Evolutionary conservation across 352 stramenopile species (phyloP), one percentile per base, ranked within the genome.

Genomic region (Phytophthora cactorum): DNA sequence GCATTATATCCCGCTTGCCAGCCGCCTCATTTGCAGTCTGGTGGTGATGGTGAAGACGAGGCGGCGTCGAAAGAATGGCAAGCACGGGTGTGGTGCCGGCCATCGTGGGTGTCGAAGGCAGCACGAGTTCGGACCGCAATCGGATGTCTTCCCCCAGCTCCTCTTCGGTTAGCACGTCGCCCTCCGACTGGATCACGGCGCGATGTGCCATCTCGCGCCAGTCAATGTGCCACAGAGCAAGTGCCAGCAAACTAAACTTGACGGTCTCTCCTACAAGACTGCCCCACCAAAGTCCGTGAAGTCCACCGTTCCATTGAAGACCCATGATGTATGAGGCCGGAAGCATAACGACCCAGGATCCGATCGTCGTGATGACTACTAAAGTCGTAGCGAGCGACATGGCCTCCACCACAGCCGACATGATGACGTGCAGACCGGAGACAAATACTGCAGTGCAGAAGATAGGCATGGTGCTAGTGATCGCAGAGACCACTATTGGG

Each of bases 341-440:
- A 4, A 94, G 66, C 70, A 91, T 84, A 41, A 94, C 75, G 22
- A 90, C 54, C 86, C 86, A 94, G 14, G 84, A 92, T 14, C 84
- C 84, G 2, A 78, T 68, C 14, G 77, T 79, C 31, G 84, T 94
- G 71, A 92, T 91, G 14, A 66, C 65, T 45, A 92, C 82, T n/a
- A 92, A 70, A 10, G 81, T 91, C 25, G 82, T 85, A 5, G 84
- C 84, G 4, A 91, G 76, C 41, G 84, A 88, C 86, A 94, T 94
- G 52, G 84, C 86, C 68, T 92, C 84, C 47, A 94, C 82, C 22
- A 92, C 86, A 4, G 86, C 83, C 2, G 86, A 85, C 45, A 94
- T 61, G 56, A 94, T 90, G 28, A 94, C 79, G 67, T 94, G 86
- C 27, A 92, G 68, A 2, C 82, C 84, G 1, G 84, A 92, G n/a